These are phyloP conservation scores for Biscogniauxia sp. DNA, from an alignment of 2,329 filamentous ascomycete genomes.

Conservation along the genomic window DNA sequence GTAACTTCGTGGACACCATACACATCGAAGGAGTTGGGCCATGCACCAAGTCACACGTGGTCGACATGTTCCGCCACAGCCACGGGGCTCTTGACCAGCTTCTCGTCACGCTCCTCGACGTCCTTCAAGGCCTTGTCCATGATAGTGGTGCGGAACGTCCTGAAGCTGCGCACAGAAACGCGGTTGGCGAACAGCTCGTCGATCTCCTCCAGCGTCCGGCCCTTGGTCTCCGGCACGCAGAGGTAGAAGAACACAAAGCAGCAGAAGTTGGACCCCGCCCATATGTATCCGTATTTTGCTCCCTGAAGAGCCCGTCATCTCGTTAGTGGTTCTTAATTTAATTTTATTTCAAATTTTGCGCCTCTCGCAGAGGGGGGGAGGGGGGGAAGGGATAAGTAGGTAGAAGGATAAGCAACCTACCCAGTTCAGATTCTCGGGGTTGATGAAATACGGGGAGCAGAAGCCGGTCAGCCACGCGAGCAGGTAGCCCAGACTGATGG, in stretches of 20 bases:
- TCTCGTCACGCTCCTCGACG: constrained; percentile 12
- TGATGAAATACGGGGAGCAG: constrained; percentile 32
- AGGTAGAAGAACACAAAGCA: constrained; percentile 31
- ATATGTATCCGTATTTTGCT: constrained; percentile 44
- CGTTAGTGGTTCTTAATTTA: constrained; percentile 11
- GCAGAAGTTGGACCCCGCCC: constrained; percentile 32
- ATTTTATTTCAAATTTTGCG: no score
- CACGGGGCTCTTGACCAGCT: constrained; percentile 7
- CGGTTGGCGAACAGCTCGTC: constrained; percentile 30
- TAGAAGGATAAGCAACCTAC: constrained; percentile 14
- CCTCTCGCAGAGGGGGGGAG: no score
- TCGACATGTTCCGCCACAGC: constrained; percentile 17
- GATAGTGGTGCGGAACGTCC: constrained; percentile 25
- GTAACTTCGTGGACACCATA: no score
- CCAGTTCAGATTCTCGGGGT: constrained; percentile 31
- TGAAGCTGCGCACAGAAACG: constrained; percentile 28
- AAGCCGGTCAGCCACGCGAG: constrained; percentile 39
- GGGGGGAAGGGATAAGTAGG: not conserved
- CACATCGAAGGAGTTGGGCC: no score
- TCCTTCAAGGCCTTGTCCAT: constrained; percentile 25
- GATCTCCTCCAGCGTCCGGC: constrained; percentile 30
- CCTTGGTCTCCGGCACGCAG: constrained; percentile 30
- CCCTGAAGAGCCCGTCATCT: constrained; percentile 28
- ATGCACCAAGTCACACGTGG: not conserved
- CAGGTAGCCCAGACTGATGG: constrained; percentile 46